Conservation (phyloP, 352 stramenopile species). For the Pythium graminicola region DNA sequence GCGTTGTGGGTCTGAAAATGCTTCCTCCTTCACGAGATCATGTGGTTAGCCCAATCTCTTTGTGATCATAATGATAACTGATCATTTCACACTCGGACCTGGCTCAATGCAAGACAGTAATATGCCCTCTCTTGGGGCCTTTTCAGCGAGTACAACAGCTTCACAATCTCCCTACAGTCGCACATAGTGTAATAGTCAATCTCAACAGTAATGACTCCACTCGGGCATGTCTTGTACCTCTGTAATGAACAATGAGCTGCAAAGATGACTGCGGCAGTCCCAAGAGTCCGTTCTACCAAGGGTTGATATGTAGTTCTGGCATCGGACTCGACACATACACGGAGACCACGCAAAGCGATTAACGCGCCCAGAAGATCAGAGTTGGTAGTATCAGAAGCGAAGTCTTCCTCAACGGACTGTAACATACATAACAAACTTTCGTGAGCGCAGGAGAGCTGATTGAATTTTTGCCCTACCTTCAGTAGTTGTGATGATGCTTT, state of each 20-base stretch:
- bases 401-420: not conserved
- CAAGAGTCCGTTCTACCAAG: not conserved
- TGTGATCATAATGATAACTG: not conserved
- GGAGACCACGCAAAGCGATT: constrained; percentile 11
- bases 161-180: constrained; percentile 11
- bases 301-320: not conserved
- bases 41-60: no score
- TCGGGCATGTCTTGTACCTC: constrained; percentile 4
- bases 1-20: constrained; percentile 1
- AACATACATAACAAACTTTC: not conserved
- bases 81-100: constrained; percentile 8
- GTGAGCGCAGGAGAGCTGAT: not conserved
- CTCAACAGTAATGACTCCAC: no score
- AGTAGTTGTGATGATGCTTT: not conserved
- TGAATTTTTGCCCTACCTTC: not conserved
- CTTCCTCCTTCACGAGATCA: constrained; percentile 14
- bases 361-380: not conserved
- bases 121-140: constrained; percentile 19
- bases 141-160: constrained; percentile 12
- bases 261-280: not conserved
- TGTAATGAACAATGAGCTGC: constrained; percentile 1
- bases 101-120: constrained; percentile 11
- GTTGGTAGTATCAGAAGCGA: not conserved
- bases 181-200: not conserved
- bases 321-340: not conserved